A percentile compares a stretch with the other conserved stretches of the same genome.
Evolutionary conservation across 495 filamentous ascomycete species (phyloP).

Genomic region (Lasiosphaeria hispida): DNA sequence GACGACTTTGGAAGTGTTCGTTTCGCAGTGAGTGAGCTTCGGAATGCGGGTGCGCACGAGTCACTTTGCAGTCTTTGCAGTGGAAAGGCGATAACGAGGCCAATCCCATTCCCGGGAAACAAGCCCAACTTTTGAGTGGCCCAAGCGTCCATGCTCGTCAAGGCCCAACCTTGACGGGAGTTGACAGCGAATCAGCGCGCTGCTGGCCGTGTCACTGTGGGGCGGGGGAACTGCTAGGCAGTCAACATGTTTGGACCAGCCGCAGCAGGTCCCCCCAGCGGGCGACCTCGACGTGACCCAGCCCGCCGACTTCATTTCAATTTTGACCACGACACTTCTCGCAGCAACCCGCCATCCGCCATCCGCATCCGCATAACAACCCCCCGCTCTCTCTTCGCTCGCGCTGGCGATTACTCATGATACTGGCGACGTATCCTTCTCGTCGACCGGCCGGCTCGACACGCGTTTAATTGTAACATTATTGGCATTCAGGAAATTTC

Average conservation of each 20-base stretch:
- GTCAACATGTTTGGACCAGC: conserved; percentile 11
- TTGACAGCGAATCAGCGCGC: background rate
- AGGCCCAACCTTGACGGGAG: conserved; percentile 2
- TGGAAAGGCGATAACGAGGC: conserved; percentile 6
- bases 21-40: too few species aligned
- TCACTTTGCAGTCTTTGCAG: too few species aligned
- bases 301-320: conserved; percentile 17
- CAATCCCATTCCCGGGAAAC: conserved; percentile 7
- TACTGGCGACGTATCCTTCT: conserved; percentile 15
- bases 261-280: conserved; percentile 4
- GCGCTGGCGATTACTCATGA: conserved; percentile 1
- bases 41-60: too few species aligned
- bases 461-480: conserved; percentile 30
- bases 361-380: background rate
- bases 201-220: background rate
- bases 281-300: conserved; percentile 7
- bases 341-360: conserved; percentile 1
- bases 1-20: too few species aligned
- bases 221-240: background rate
- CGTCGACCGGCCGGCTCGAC: conserved; percentile 8
- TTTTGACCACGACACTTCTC: conserved; percentile 12
- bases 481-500: conserved; percentile 27
- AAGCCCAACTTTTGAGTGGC: background rate
- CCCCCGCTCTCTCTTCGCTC: background rate
- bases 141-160: conserved; percentile 12